Evolutionary conservation across 441 rosid genomes (phyloP), one percentile per base, ranked within the genome.

Genomic region (Populus tomentosa): DNA sequence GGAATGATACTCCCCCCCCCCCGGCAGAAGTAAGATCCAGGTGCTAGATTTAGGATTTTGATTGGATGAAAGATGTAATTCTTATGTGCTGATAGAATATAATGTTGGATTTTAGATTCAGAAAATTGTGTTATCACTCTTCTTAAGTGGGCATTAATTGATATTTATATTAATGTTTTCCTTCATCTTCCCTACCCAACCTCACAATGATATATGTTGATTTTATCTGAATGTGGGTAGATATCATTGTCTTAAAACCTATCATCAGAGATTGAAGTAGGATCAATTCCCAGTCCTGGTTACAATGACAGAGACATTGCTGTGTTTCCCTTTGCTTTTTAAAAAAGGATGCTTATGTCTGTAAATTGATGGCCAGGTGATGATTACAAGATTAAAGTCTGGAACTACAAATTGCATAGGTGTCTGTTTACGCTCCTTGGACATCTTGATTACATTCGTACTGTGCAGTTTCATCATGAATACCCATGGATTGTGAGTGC

Each of bases 401-500:
- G 97, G 97, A 93, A 93, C 84, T 89, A 93, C 85, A 93, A 93
- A 84, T 72, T 88, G 81, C 95, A 92, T 75, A 87, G 91, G 82
- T 93, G 97, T 78, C 87, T 93, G 36, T 93, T 93, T 77, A 93
- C 97, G 38, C 96, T 93, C 79, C 96, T 93, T 77, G 97, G 97
- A 30, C 97, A 93, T 79, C 97, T 93, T 75, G 97, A 93, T 82
- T 91, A 91, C 71, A 90, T 91, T 76, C 96, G 97, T 28, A 93
- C 97, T 6, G 97, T 93, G 76, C 97, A 93, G 80, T 93, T 93
- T 69, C 97, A 93, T 84, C 96, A 93, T 63, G 96, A 93, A 75
- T 84, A 90, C 72, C 96, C 97, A 0, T 93, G 97, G 97, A 93
- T 93, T 21, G 97, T 91, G 77, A 93, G 97, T 85, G 97, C 97